Evolutionary conservation across 441 rosid species (phyloP).

Genomic region (Erodium texanum): DNA sequence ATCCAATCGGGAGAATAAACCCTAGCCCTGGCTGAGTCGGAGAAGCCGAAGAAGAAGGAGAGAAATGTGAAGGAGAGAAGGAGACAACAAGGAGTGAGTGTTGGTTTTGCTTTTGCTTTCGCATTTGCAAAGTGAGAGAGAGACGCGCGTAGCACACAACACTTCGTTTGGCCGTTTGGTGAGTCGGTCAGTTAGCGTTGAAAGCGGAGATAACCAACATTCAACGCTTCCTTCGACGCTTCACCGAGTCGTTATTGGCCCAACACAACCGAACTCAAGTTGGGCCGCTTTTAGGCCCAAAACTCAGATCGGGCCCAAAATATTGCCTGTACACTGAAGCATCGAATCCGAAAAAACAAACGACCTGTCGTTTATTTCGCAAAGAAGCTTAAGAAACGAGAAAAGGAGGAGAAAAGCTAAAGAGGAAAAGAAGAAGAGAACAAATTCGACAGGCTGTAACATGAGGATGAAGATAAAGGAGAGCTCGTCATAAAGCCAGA

Average conservation of each 20-base stretch:
- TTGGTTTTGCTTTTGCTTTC: not conserved
- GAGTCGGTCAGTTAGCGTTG: conserved; percentile 1
- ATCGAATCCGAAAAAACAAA: not conserved
- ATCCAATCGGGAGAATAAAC: conserved; percentile 1
- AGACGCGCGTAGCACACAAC: not conserved
- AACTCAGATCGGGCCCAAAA: no score
- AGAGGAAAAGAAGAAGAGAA: not conserved
- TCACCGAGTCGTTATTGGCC: not conserved
- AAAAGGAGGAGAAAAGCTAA: not conserved
- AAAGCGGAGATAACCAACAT: conserved; percentile 6
- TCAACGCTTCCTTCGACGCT: not conserved
- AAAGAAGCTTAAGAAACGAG: not conserved
- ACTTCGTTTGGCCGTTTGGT: conserved; percentile 6
- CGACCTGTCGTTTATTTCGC: not conserved
- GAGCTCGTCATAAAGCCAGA: not conserved
- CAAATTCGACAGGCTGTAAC: not conserved
- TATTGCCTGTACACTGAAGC: not conserved
- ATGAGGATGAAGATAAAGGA: not conserved
- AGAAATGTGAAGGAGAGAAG: not conserved
- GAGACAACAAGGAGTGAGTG: not conserved
- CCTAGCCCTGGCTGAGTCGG: not conserved
- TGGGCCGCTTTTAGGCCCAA: not conserved
- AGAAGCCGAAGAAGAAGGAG: not conserved
- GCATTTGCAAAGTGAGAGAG: not conserved
- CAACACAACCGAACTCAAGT: not conserved